Evolutionary conservation across 352 stramenopile species (phyloP).

Genomic region (Globisporangium recalcitrans): DNA sequence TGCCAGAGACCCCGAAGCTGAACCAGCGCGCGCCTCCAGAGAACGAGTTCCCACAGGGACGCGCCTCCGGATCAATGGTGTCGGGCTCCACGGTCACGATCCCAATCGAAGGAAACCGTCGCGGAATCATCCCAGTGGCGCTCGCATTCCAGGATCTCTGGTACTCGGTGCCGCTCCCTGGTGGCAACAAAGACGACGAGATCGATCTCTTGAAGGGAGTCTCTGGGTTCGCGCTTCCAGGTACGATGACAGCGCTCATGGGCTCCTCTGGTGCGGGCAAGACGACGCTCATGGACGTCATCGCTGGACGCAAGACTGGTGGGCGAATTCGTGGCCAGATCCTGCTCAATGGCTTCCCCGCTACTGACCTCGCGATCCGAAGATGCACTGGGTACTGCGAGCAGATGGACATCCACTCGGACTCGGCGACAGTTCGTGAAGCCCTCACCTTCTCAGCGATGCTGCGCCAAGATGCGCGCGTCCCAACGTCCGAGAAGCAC

Average conservation of each 20-base stretch:
- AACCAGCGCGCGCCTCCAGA: not conserved
- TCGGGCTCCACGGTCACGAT: conserved; percentile 17
- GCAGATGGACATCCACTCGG: conserved; percentile 89
- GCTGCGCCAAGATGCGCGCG: conserved; percentile 43
- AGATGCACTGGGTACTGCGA: conserved; percentile 56
- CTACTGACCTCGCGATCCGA: conserved; percentile 43
- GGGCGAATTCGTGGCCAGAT: conserved; percentile 74
- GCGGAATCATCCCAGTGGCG: conserved; percentile 28
- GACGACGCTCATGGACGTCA: conserved; percentile 93
- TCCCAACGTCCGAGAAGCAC: conserved; percentile 32
- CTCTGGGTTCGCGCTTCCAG: conserved; percentile 50
- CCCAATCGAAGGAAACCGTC: conserved; percentile 6
- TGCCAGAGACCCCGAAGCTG: conserved; percentile 10
- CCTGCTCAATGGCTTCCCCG: conserved; percentile 42
- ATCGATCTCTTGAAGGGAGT: conserved; percentile 84
- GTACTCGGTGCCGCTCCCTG: conserved; percentile 51
- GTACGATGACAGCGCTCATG: conserved; percentile 71
- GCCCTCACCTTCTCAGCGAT: conserved; percentile 88
- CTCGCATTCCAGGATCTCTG: conserved; percentile 50
- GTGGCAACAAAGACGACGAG: conserved; percentile 27
- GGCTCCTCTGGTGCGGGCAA: conserved; percentile 82
- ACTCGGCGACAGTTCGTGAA: conserved; percentile 86
- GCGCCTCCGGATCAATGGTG: not conserved
- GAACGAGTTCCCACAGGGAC: conserved; percentile 4
- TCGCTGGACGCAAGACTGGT: conserved; percentile 88